These are phyloP conservation scores for Polygonum maritimum DNA, from an alignment of 148 eudicot species.

Conservation along the genomic window DNA sequence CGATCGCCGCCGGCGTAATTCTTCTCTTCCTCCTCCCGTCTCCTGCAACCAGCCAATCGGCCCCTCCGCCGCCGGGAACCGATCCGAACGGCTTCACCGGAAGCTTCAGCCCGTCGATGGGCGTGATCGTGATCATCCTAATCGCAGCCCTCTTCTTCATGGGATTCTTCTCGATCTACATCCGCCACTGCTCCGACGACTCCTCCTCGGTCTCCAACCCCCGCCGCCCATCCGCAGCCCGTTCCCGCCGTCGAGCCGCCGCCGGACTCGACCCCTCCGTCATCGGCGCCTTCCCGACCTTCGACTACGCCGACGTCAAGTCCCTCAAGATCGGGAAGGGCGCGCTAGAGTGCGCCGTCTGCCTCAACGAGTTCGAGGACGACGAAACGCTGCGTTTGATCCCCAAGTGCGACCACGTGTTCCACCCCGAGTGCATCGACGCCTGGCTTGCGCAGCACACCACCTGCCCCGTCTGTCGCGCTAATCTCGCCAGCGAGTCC, in stretches of 20 bases:
- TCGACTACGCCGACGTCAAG: conserved; percentile 31
- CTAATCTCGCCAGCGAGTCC: conserved; percentile 19
- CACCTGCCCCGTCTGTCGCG: conserved; percentile 39
- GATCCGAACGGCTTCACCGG: not conserved
- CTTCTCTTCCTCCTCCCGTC: conserved; percentile 15
- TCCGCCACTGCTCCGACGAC: conserved; percentile 48
- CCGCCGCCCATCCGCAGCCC: not conserved
- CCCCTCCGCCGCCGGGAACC: not conserved
- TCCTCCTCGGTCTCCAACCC: conserved; percentile 8
- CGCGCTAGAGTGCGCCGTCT: conserved; percentile 53
- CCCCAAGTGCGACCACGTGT: conserved; percentile 50
- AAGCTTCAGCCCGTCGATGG: conserved; percentile 52
- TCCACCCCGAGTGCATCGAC: conserved; percentile 45
- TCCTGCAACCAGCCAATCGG: conserved; percentile 8
- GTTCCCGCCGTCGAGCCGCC: conserved; percentile 17
- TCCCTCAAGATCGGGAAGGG: conserved; percentile 39
- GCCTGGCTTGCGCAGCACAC: conserved; percentile 32
- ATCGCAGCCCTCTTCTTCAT: conserved; percentile 55
- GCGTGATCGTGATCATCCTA: conserved; percentile 40
- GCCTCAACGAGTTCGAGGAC: conserved; percentile 50
- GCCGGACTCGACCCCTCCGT: conserved; percentile 37
- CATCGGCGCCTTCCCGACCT: conserved; percentile 36
- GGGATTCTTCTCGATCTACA: conserved; percentile 67
- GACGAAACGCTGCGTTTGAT: conserved; percentile 43
- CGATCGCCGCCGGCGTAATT: not conserved